Evolutionary conservation across 2,329 filamentous ascomycete species (phyloP), one percentile per base, ranked within the genome.

Genomic region (Leptodontidium sp.): DNA sequence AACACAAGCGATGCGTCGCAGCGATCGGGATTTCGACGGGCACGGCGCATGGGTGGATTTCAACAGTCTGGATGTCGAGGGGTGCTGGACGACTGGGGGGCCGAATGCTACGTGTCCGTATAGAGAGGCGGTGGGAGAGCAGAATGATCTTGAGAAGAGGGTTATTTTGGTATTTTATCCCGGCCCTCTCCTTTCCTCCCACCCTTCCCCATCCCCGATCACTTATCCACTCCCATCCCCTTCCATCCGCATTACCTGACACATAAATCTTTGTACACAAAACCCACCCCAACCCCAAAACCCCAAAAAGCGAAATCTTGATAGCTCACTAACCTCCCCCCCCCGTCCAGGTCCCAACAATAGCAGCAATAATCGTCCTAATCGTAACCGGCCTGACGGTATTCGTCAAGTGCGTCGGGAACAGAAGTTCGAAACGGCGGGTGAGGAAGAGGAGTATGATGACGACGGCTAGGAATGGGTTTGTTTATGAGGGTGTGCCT

Each of bases 401-500:
- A 14, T 88, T 90, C 71, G 85, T 88, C 61, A 91, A 91, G 75
- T 89, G 87, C 75, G 88, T 88, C 70, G 84, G 87, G 4, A 90
- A 90, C 77, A 78, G 88, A 68, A 82, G 83, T 45, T 59, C 35
- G 1, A 59, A 45, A 26, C 35, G 57, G 8, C 57, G 57, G 11
- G 38, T 43, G 11, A 85, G 82, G 57, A 83, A 83, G 73, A 82
- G 85, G 59, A 84, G 47, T 58, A 83, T 83, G 74, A 83, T 85
- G 73, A 77, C 79, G 67, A 79, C 78, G 55, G 78, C 80, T 6
- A 32, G 29, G 24, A 82, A 82, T 69, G 87, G 87, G 1, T 89
- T 87, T 85, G 87, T 90, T 74, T 91, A 91, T 80, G 90, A 91
- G 76, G 90, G 90, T 17, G 88, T 92, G 62, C 89, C 89, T 15